Conservation (phyloP, 305 asterid species). For the Rubia tinctorum region DNA sequence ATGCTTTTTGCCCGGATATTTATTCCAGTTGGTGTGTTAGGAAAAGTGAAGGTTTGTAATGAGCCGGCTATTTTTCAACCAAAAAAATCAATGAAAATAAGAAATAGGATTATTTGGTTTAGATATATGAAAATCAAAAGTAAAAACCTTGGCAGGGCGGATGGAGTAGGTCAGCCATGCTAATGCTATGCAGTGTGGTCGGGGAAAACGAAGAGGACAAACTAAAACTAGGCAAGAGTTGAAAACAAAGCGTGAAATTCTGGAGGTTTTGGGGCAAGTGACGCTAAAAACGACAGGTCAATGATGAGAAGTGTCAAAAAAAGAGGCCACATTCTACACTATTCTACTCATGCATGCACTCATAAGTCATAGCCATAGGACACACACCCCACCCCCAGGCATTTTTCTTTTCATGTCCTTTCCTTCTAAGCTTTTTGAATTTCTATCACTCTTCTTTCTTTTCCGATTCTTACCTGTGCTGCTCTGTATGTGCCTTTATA, state of each 20-base stretch:
- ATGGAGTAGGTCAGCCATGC: conserved; percentile 26
- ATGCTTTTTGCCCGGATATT: no score
- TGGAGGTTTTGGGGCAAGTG: conserved; percentile 23
- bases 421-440: neutral
- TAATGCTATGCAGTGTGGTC: conserved; percentile 10
- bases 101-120: no score
- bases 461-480: neutral
- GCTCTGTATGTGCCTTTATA: neutral
- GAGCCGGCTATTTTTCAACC: no score
- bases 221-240: conserved; percentile 1
- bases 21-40: no score
- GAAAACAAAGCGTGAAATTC: conserved; percentile 26
- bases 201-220: conserved; percentile 11
- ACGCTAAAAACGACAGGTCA: conserved; percentile 26
- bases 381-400: neutral
- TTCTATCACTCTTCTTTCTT: conserved; percentile 6
- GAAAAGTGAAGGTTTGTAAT: no score
- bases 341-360: conserved; percentile 10
- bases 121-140: no score
- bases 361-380: neutral
- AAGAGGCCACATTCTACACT: conserved; percentile 4
- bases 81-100: no score
- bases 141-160: no score
- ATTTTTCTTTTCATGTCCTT: neutral
- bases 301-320: conserved; percentile 27